Percentiles rank a stretch among this genome's conserved stretches.
Conservation (phyloP, 768 basidiomycete genomes). For the Russula sp. region DNA sequence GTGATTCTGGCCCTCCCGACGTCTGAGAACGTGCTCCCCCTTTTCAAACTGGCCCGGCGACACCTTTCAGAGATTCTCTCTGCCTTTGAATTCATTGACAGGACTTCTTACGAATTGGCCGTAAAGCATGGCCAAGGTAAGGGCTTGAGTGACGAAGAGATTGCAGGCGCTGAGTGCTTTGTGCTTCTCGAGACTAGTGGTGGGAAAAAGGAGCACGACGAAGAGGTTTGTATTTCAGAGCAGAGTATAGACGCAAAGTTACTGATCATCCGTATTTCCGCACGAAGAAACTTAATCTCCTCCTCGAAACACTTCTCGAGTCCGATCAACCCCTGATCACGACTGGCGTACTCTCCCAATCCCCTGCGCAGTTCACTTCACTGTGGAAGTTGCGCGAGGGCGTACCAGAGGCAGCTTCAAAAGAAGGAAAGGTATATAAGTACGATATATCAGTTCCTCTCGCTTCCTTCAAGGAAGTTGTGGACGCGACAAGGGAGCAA, state of each 20-base stretch:
- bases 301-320: constrained; percentile 73
- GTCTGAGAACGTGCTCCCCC: constrained; percentile 79
- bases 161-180: constrained; percentile 77
- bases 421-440: constrained; percentile 94
- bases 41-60: constrained; percentile 74
- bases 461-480: constrained; percentile 76
- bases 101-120: constrained; percentile 76
- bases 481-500: constrained; percentile 71
- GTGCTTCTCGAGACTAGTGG: constrained; percentile 94
- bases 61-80: constrained; percentile 92
- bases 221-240: constrained; percentile 50
- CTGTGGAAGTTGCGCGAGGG: constrained; percentile 92
- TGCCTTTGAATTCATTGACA: constrained; percentile 95
- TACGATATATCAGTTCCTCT: constrained; percentile 92
- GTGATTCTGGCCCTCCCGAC: constrained; percentile 84
- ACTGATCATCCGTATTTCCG: neutral
- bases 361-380: constrained; percentile 79
- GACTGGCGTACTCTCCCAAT: constrained; percentile 89
- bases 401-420: constrained; percentile 85
- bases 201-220: constrained; percentile 86
- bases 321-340: constrained; percentile 70
- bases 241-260: neutral
- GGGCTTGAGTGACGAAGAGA: constrained; percentile 64
- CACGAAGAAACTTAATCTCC: constrained; percentile 69
- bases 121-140: constrained; percentile 77